Evolutionary conservation across 2,329 filamentous ascomycete genomes (phyloP), one percentile per base, ranked within the genome.

Genomic region (Xylaria arbuscula): DNA sequence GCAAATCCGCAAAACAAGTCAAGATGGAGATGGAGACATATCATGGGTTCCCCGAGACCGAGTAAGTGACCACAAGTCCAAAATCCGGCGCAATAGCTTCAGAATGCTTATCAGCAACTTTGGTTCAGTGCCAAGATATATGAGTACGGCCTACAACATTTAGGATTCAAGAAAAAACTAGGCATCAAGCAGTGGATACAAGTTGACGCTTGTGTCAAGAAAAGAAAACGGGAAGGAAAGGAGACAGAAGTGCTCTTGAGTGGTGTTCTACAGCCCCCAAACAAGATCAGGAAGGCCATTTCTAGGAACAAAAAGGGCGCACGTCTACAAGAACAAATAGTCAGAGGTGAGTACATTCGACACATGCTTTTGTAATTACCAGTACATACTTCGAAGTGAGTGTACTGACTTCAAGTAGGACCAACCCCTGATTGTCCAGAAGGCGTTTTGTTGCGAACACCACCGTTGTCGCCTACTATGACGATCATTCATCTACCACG

Each of bases 1-100:
- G 50, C n/a, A 56, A 56, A 48, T 54, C 55, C 47, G 47, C 54
- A n/a, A n/a, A 2, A 55, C 5, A 48, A 1, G 62, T 65, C n/a
- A 65, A 65, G 55, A 9, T 6, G 38, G 62, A 53, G n/a, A 66
- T 66, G 50, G 50, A 66, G 8, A 40, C 19, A 19, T 4, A 22
- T 6, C 5, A 45, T 45, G 40, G 15, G n/a, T 45, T 45, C 40
- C 40, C 40, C 7, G 13, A 19, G n/a, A 7, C 15, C 3, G 40
- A 45, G 40, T 45, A 45, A 45, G 40, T 45, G 11, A 45, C 2
- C 4, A 45, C n/a, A 45, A 17, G 40, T n/a, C 1, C 2, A 17
- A 45, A 13, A 15, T 17, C 17, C 40, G 4, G 6, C 15, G 17
- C n/a, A 17, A 17, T 45, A n/a, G 40, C n/a, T 5, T 17, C 4